A percentile compares a stretch with the other conserved stretches of the same genome.
These are phyloP conservation scores for Alternaria angustiovoidea DNA, from an alignment of 2,329 filamentous ascomycete genomes.

Conservation along the genomic window DNA sequence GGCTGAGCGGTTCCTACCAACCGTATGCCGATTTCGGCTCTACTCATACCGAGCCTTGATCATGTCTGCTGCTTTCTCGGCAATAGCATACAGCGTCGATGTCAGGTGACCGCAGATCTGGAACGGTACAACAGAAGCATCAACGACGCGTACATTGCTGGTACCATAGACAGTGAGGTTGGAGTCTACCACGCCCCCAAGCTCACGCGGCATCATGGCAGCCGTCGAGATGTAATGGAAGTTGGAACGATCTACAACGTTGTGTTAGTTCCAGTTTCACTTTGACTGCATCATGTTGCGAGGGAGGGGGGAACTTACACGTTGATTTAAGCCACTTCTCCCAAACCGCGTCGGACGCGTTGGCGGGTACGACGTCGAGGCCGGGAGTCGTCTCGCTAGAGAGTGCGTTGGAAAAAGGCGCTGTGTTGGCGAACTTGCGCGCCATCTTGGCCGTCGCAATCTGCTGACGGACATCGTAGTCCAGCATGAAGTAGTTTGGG, in stretches of 20 bases:
- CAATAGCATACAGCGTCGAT: conserved; percentile 5
- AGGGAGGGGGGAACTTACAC: not conserved
- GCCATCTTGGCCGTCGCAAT: not conserved
- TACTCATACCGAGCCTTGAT: not conserved
- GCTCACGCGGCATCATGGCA: conserved; percentile 1
- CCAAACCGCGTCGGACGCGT: not conserved
- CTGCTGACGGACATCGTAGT: conserved; percentile 1
- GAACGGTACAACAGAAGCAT: conserved; percentile 1
- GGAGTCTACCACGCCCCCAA: conserved; percentile 1
- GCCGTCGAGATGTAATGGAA: not conserved
- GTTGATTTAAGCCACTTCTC: not conserved
- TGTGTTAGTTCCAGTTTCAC: not conserved
- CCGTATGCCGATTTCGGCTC: not conserved
- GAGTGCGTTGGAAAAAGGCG: not conserved
- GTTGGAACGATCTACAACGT: not conserved
- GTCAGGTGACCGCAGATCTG: conserved; percentile 1
- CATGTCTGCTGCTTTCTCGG: conserved; percentile 1
- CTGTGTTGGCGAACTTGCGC: not conserved
- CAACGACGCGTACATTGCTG: conserved; percentile 4
- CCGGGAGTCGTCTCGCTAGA: not conserved
- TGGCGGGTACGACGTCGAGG: not conserved
- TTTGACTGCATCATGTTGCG: not conserved
- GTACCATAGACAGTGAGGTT: conserved; percentile 3
- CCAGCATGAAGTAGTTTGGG: conserved; percentile 6
- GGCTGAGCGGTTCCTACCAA: not conserved